Percentiles rank a stretch among this genome's conserved stretches.
phyloP scores from a whole-genome alignment of 805 yeast species.

The Komagataella pastoris region DNA sequence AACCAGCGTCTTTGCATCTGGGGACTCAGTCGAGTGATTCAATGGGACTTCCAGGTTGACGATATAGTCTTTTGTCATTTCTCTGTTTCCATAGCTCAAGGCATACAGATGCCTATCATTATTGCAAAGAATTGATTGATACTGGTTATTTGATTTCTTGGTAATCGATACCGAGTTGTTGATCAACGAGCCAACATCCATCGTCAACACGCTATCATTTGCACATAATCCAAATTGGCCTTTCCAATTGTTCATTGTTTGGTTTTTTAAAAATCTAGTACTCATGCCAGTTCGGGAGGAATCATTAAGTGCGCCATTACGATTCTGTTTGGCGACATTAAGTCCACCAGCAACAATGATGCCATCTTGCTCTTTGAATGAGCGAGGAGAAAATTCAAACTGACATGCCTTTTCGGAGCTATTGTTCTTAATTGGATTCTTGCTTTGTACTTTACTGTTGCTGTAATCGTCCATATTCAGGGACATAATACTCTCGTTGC shows the following conservation, averaged over 20 bases:
- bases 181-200: slow-evolving; percentile 66
- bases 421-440: slow-evolving; percentile 6
- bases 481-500: slow-evolving; percentile 35
- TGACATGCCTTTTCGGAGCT: slow-evolving; percentile 13
- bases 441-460: background rate
- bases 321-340: slow-evolving; percentile 8
- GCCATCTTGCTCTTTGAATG: slow-evolving; percentile 47
- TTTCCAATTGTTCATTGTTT: slow-evolving; percentile 25
- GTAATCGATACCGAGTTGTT: slow-evolving; percentile 64
- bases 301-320: slow-evolving; percentile 1
- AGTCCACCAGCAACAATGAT: slow-evolving; percentile 34
- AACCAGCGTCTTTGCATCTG: slow-evolving; percentile 41
- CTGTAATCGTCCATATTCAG: slow-evolving; percentile 19
- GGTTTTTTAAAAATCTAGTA: slow-evolving; percentile 14
- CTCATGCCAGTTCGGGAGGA: slow-evolving; percentile 17
- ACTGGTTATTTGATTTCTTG: slow-evolving; percentile 27
- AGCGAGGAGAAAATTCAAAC: slow-evolving; percentile 57
- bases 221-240: slow-evolving; percentile 54
- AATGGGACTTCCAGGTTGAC: slow-evolving; percentile 49
- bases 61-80: slow-evolving; percentile 25
- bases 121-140: slow-evolving; percentile 61
- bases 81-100: slow-evolving; percentile 40
- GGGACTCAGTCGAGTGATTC: slow-evolving; percentile 62
- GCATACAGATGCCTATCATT: slow-evolving; percentile 66
- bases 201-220: slow-evolving; percentile 34